Evolutionary conservation across 495 filamentous ascomycete genomes (phyloP), one percentile per base, ranked within the genome.

Genomic region (Penicillium crystallinum): DNA sequence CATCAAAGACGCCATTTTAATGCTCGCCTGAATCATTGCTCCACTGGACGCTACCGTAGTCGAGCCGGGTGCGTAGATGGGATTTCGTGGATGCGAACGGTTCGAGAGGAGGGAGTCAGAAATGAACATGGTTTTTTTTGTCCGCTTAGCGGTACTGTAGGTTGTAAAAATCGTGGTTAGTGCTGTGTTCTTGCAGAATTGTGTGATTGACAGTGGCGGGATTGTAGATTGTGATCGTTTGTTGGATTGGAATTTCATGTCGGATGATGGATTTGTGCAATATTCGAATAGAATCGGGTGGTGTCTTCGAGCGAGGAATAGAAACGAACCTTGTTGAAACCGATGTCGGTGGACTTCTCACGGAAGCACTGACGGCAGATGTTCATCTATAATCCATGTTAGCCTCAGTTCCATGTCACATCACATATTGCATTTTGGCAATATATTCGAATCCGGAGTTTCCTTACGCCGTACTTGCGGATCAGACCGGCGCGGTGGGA

Each of bases 281-380:
- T 41, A 4, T 31, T 48, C 39, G 40, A 37, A 29, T 8, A 8
- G 46, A n/a, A 31, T 38, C 23, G 49, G 31, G 35, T 44, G 18
- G 46, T 17, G 34, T 18, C 17, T 17, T 41, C 36, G 53, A 52
- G 25, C 10, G 30, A 40, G 18, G 7, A 37, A 18, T 49, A n/a
- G 22, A 58, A 56, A 69, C 81, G 58, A 67, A 73, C 92, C 91
- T 98, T 97, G 78, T 85, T 78, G 82, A 98, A 98, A 65, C 93
- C 93, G 76, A 98, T 96, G 74, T 97, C 92, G 70, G 79, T 64
- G 59, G 84, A 79, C 84, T 97, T 97, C 85, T 98, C 93, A 69
- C 93, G 80, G 84, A 98, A 98, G 86, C 93, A 97, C 79, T 98
- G 91, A 83, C 91, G 88, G 87, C 92, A 97, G 83, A 97, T 92